A percentile compares a stretch with the other conserved stretches of the same genome.
phyloP scores from a whole-genome alignment of 176 grass and related monocot species.

The Juncus effusus region DNA sequence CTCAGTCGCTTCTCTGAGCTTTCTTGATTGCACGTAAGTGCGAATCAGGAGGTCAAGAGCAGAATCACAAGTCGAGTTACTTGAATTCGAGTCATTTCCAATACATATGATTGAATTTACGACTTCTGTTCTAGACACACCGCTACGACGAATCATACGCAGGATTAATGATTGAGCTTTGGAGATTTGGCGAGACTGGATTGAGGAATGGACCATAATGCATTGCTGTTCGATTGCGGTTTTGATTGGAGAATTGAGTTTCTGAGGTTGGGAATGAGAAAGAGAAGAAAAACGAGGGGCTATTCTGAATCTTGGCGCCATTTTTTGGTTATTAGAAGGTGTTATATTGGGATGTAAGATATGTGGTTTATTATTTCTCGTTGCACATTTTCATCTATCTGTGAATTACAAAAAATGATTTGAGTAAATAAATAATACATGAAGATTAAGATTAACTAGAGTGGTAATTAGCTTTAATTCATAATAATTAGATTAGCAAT shows the following conservation, averaged over 20 bases:
- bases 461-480: background rate
- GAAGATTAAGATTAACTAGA: background rate
- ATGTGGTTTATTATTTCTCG: slow-evolving; percentile 99
- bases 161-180: slow-evolving; percentile 81
- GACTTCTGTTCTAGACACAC: slow-evolving; percentile 52
- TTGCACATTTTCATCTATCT: slow-evolving; percentile 99
- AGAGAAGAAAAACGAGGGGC: background rate
- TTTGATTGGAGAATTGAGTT: background rate
- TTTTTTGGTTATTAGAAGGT: background rate
- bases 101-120: slow-evolving; percentile 32
- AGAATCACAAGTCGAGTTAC: slow-evolving; percentile 18
- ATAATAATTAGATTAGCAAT: slow-evolving; percentile 4
- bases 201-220: slow-evolving; percentile 40
- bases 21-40: slow-evolving; percentile 85
- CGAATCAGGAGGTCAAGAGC: slow-evolving; percentile 93
- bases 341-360: slow-evolving; percentile 83
- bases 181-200: slow-evolving; percentile 40
- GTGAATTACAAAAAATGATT: background rate
- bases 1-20: slow-evolving; percentile 74
- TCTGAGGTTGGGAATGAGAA: slow-evolving; percentile 1
- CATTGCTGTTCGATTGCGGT: background rate
- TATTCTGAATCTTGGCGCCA: background rate
- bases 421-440: slow-evolving; percentile 20
- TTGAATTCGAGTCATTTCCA: slow-evolving; percentile 16
- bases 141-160: slow-evolving; percentile 68